phyloP scores from a whole-genome alignment of 2,329 filamentous ascomycete species.

The Orbilia oligospora region DNA sequence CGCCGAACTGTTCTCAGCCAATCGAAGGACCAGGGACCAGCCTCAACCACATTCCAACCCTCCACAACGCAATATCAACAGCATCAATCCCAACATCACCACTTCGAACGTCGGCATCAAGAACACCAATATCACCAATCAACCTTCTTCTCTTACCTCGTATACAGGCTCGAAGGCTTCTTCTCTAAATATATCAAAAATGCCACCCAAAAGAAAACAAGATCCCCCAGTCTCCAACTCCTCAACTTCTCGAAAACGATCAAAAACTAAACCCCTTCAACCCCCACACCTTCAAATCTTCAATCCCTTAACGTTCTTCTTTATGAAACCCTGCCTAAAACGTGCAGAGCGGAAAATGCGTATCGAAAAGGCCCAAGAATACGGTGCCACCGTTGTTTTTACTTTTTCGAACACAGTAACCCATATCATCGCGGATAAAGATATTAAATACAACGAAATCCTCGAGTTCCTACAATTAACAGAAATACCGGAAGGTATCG shows the following conservation, averaged over 20 bases:
- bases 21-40: constrained; percentile 51
- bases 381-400: constrained; percentile 80
- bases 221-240: neutral
- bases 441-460: constrained; percentile 76
- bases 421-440: constrained; percentile 84
- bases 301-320: constrained; percentile 62
- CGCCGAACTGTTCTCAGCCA: constrained; percentile 54
- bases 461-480: constrained; percentile 71
- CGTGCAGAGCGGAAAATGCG: constrained; percentile 77
- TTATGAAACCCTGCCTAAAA: constrained; percentile 82
- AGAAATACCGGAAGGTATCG: constrained; percentile 70
- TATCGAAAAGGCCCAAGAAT: constrained; percentile 81
- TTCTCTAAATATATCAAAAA: neutral
- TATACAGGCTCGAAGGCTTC: neutral
- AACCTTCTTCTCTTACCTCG: neutral
- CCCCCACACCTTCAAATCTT: constrained; percentile 59
- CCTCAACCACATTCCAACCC: constrained; percentile 54
- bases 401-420: constrained; percentile 73
- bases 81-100: constrained; percentile 3
- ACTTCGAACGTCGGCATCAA: neutral
- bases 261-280: constrained; percentile 34
- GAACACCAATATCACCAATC: neutral
- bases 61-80: constrained; percentile 38
- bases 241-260: constrained; percentile 30
- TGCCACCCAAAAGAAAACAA: constrained; percentile 6